Evolutionary conservation across 305 asterid species (phyloP), one percentile per base, ranked within the genome.

Genomic region (Solanum hybrid): DNA sequence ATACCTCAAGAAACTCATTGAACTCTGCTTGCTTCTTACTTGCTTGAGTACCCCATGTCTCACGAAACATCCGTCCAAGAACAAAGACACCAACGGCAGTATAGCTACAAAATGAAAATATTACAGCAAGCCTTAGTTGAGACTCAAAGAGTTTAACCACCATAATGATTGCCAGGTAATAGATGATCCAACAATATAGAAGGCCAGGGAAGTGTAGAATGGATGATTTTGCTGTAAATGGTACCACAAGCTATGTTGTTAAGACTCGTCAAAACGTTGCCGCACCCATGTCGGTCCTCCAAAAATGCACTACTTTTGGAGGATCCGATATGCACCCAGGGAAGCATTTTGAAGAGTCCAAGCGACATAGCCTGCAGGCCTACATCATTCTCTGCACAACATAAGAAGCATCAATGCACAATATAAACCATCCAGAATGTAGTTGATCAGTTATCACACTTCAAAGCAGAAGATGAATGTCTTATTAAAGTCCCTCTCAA

Each of bases 31-130:
- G 99, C 96, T 96, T 97, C 94, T 93, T 95, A 92, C 92, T 93
- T 91, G 98, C 96, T 91, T 92, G 94, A 79, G 96, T 89, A 89
- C 98, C 99, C 99, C 99, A 97, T 86, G 99, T 96, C 92, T 97
- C 97, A 86, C 92, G 93, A 89, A 97, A 96, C 93, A 93, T 93
- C 91, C 98, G 96, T 31, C 99, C 99, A 91, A 97, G 99, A 91
- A 97, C 99, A 92, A 97, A 96, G 84, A 97, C 99, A 31, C 99
- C 99, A 91, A 96, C 99, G 89, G 99, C 99, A 72, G 99, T 94
- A 93, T 96, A 97, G 90, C 99, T 97, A 94, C 91, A 85, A 90
- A 91, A 45, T 92, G 90, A 92, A 91, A 84, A 88, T 85, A 86
- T 82, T 90, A 61, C 31, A 85, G 91, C 90, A 91, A 90, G 78